Base-by-base conservation (phyloP, 768 basidiomycete genomes). In the Podaxis pistillaris region DNA sequence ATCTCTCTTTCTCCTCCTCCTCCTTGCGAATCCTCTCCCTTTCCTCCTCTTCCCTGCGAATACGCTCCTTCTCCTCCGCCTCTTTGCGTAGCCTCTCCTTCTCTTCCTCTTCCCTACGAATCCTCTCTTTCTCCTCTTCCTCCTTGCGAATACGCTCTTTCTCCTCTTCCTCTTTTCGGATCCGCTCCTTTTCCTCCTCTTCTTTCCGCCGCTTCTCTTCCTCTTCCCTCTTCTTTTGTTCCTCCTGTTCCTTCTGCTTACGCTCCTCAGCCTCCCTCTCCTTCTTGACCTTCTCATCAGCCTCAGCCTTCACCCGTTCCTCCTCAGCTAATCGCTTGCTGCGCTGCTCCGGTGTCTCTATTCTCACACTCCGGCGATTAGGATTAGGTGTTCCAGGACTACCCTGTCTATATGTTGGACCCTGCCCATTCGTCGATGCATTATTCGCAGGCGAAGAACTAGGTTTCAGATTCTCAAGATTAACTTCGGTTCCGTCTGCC, bases 401-500 rank as follows among this genome's bases (percentile, higher is more conserved):
- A 38, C 71, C 72, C 65, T 77, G 74, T 65, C 78, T 70, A 64
- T 72, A 75, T 8, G 68, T 71, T 1, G 77, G 66, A 9, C 68
- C 65, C 49, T 66, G 67, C 0, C 71, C 71, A 24, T 78, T 69
- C 2, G 81, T 65, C 1, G 78, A 65, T 9, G 80, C 71, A 0
- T 80, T 72, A 28, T 77, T 70, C 1, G 76, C 70, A 1, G 79
- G 70, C 0, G 81, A 74, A 40, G 78, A 72, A 52, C 80, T 77
- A 46, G 76, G 71, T 65, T 85, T 82, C 70, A 90, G 76, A 40
- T 78, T 70, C 60, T 83, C 83, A 47, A 93, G 60, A 41, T 84
- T 80, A 55, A 92, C 77, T 73, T 90, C 88, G 24, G 74, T 81
- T 33, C 91, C 91, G 49, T 87, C 84, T 46, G 81, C 75, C 59